Percentiles rank a stretch among this genome's conserved stretches.
Conservation (phyloP, 2,329 filamentous ascomycete genomes). For the Nigrospora oryzae region DNA sequence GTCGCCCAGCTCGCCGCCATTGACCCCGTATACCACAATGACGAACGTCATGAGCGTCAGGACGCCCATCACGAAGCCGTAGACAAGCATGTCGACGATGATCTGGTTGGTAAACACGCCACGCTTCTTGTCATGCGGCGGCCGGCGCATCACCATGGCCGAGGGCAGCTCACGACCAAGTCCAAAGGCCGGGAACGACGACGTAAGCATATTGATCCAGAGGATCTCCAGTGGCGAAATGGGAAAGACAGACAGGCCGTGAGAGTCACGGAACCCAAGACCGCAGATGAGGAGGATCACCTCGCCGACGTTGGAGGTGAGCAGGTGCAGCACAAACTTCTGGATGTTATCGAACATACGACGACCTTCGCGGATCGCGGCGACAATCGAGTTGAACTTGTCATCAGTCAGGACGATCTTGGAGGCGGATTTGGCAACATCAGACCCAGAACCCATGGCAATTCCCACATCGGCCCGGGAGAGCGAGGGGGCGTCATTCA, state of each 20-base stretch:
- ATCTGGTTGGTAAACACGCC: conserved; percentile 75
- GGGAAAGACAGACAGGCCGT: conserved; percentile 72
- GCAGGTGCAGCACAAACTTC: conserved; percentile 74
- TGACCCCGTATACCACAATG: conserved; percentile 51
- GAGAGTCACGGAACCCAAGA: conserved; percentile 68
- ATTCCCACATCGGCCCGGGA: conserved; percentile 79
- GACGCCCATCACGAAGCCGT: conserved; percentile 69
- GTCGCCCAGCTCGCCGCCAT: conserved; percentile 44
- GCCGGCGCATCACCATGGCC: conserved; percentile 69
- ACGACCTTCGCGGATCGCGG: conserved; percentile 74
- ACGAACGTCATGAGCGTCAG: conserved; percentile 59
- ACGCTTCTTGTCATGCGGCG: conserved; percentile 59
- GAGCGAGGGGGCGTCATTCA: conserved; percentile 78
- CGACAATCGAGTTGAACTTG: conserved; percentile 80
- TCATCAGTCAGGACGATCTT: conserved; percentile 81
- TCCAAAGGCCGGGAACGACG: conserved; percentile 79
- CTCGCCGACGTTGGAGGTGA: conserved; percentile 77
- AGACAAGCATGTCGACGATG: conserved; percentile 70
- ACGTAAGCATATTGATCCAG: conserved; percentile 93
- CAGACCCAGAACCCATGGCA: conserved; percentile 81
- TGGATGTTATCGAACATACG: conserved; percentile 86
- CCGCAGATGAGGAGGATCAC: conserved; percentile 75
- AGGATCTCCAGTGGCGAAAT: conserved; percentile 80
- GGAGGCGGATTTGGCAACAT: conserved; percentile 76
- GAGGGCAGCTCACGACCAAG: conserved; percentile 72